A percentile compares a stretch with the other conserved stretches of the same genome.
phyloP scores from a whole-genome alignment of 441 rosid genomes.

The Populus tomentosa region DNA sequence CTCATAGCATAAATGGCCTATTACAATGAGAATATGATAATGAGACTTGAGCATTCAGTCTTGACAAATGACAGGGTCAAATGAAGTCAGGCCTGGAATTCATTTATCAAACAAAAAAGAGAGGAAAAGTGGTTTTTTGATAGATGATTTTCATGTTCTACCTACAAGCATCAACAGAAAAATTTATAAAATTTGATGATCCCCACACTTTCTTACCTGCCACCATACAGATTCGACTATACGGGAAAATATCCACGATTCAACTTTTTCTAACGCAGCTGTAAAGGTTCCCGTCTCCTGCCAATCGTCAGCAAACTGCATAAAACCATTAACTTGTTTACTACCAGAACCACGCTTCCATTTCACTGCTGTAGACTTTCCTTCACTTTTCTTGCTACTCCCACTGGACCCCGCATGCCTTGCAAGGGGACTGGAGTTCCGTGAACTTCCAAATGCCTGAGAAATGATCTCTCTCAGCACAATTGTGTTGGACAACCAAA shows the following conservation, averaged over 20 bases:
- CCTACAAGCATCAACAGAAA: not conserved
- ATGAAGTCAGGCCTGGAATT: not conserved
- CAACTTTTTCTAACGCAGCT: constrained; percentile 61
- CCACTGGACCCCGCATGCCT: constrained; percentile 39
- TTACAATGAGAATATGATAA: not conserved
- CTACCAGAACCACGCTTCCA: constrained; percentile 35
- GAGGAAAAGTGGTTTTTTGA: not conserved
- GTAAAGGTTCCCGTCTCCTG: constrained; percentile 69
- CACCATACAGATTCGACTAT: constrained; percentile 89
- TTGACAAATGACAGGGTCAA: not conserved
- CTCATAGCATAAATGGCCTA: not conserved
- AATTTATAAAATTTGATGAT: not conserved
- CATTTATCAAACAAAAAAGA: not conserved
- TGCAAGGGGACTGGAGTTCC: constrained; percentile 27
- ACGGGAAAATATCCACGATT: constrained; percentile 85
- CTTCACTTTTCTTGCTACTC: constrained; percentile 39
- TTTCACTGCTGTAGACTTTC: constrained; percentile 32
- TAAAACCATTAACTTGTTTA: constrained; percentile 31
- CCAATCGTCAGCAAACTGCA: constrained; percentile 55
- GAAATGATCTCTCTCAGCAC: constrained; percentile 66
- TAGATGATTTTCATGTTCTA: not conserved
- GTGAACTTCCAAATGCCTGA: constrained; percentile 61
- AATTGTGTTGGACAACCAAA: constrained; percentile 83
- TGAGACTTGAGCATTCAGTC: not conserved
- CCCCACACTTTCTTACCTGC: constrained; percentile 52